Evolutionary conservation across 2,329 filamentous ascomycete genomes (phyloP).

Genomic region (Colletotrichum tamarilloi): DNA sequence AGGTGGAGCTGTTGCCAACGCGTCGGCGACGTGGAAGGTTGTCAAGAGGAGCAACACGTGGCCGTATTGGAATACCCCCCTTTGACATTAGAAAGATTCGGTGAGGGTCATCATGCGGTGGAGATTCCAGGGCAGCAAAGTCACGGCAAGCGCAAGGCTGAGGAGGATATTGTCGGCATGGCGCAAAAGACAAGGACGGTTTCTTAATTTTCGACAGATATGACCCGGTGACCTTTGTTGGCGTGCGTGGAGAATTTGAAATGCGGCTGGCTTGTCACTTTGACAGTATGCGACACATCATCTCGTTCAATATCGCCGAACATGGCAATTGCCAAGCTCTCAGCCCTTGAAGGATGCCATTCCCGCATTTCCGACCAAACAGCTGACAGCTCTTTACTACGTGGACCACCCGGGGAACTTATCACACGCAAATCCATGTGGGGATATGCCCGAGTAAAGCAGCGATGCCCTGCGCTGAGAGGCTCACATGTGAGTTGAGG

Average conservation of each 20-base stretch:
- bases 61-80: background rate
- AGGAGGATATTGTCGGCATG: slow-evolving; percentile 19
- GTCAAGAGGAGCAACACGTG: background rate
- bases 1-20: slow-evolving; percentile 22
- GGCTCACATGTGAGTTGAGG: background rate
- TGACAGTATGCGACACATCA: background rate
- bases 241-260: background rate
- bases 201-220: background rate
- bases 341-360: background rate
- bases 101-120: too few species aligned
- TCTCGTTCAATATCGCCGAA: background rate
- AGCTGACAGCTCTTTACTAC: background rate
- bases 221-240: background rate
- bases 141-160: background rate
- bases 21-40: background rate
- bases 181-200: background rate
- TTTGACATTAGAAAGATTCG: background rate
- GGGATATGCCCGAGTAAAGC: background rate
- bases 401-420: background rate
- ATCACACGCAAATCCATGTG: background rate
- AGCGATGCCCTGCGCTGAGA: background rate
- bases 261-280: background rate
- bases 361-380: background rate
- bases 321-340: background rate
- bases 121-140: background rate